These are phyloP conservation scores for Penicillium sp. DNA, from an alignment of 2,329 filamentous ascomycete genomes.

Conservation along the genomic window DNA sequence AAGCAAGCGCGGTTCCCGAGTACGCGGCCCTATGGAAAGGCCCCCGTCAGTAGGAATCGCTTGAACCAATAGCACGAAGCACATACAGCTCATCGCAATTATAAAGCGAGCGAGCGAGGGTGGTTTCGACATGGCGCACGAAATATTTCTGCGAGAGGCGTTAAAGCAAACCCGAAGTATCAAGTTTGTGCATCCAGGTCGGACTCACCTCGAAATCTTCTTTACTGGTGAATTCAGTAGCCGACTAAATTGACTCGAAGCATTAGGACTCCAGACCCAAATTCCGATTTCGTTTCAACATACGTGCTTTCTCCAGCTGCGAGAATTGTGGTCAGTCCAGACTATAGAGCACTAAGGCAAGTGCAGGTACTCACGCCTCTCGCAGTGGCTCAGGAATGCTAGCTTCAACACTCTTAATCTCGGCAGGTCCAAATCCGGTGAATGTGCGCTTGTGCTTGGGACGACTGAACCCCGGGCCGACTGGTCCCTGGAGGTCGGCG, in stretches of 20 bases:
- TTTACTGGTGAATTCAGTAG: conserved; percentile 62
- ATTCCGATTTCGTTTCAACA: conserved; percentile 15
- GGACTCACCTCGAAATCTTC: conserved; percentile 62
- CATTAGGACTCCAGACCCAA: conserved; percentile 1
- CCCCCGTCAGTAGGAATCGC: not conserved
- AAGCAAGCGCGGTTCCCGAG: conserved; percentile 78
- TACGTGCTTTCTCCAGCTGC: conserved; percentile 55
- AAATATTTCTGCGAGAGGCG: conserved; percentile 58
- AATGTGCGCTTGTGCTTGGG: conserved; percentile 97
- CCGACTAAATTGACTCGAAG: conserved; percentile 40
- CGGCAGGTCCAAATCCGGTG: conserved; percentile 79
- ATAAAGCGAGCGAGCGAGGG: conserved; percentile 87
- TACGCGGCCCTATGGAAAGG: conserved; percentile 61
- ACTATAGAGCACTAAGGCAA: not conserved
- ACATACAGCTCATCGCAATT: conserved; percentile 79
- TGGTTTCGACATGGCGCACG: conserved; percentile 91
- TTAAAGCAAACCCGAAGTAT: conserved; percentile 6
- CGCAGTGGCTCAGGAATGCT: conserved; percentile 80
- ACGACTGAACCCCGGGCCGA: conserved; percentile 75
- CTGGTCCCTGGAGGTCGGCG: conserved; percentile 72
- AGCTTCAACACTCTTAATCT: conserved; percentile 91
- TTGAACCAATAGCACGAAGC: not conserved
- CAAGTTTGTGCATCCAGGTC: not conserved
- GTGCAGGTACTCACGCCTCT: conserved; percentile 58
- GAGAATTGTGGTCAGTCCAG: conserved; percentile 12